Evolutionary conservation across 192 early-diverging fungal species (phyloP).

Genomic region (Rhizophlyctis rosea): DNA sequence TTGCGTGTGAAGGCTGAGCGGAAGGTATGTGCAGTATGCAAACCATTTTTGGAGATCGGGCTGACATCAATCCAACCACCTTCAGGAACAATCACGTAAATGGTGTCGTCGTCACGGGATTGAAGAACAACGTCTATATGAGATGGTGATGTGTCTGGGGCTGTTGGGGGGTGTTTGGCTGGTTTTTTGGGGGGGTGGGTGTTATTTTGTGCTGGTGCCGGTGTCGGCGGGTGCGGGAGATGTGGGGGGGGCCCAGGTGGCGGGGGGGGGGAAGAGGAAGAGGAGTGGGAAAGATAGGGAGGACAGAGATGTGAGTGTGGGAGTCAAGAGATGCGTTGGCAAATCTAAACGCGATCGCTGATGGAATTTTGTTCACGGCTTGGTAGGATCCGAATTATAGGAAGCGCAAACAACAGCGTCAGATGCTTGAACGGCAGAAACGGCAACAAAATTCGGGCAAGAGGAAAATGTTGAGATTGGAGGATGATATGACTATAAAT

Average conservation of each 20-base stretch:
- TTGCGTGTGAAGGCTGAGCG: slow-evolving; percentile 48
- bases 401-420: slow-evolving; percentile 28
- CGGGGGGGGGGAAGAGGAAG: slow-evolving; percentile 6
- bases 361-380: too few relatives aligned
- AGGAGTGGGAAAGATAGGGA: slow-evolving; percentile 12
- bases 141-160: slow-evolving; percentile 62
- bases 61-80: too few relatives aligned
- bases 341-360: too few relatives aligned
- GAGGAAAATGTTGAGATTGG: slow-evolving; percentile 39
- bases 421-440: slow-evolving; percentile 43
- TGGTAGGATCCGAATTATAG: slow-evolving; percentile 36
- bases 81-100: slow-evolving; percentile 44
- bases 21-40: slow-evolving; percentile 31
- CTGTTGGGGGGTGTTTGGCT: slow-evolving; percentile 64
- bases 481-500: too few relatives aligned
- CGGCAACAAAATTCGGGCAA: slow-evolving; percentile 29
- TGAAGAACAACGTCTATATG: slow-evolving; percentile 69
- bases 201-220: too few relatives aligned
- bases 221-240: too few relatives aligned
- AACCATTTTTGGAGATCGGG: not conserved
- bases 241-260: not conserved
- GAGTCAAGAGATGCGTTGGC: too few relatives aligned
- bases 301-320: slow-evolving; percentile 14
- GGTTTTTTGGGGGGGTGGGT: slow-evolving; percentile 40
- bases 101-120: slow-evolving; percentile 64